Evolutionary conservation across 2,329 filamentous ascomycete genomes (phyloP).

Genomic region (Atkinsonella texensis): DNA sequence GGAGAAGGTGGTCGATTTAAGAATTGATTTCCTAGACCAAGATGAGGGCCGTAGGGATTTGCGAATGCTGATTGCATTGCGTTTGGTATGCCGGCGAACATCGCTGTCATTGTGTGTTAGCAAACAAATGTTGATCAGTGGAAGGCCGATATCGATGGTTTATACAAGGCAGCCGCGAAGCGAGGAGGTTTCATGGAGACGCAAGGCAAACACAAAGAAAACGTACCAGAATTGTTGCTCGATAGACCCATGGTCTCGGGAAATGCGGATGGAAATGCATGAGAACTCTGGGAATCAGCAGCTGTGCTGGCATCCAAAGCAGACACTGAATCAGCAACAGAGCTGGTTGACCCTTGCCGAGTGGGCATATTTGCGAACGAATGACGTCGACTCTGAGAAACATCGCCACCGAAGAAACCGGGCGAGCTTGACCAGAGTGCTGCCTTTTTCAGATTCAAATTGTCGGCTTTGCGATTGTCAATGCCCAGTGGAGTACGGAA

Average conservation of each 20-base stretch:
- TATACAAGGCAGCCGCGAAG: conserved; percentile 43
- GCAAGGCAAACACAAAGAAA: background rate
- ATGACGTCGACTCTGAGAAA: conserved; percentile 64
- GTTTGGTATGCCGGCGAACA: conserved; percentile 15
- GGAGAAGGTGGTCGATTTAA: conserved; percentile 39
- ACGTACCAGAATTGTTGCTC: conserved; percentile 27
- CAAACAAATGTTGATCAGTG: conserved; percentile 42
- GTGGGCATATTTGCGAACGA: conserved; percentile 63
- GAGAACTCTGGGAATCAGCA: conserved; percentile 27
- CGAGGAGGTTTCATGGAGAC: conserved; percentile 5
- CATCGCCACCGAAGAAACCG: conserved; percentile 52
- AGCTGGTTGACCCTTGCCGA: conserved; percentile 51
- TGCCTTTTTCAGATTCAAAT: conserved; percentile 45
- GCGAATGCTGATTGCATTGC: conserved; percentile 17
- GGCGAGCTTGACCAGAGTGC: conserved; percentile 60
- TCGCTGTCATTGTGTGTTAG: conserved; percentile 7
- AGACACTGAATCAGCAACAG: conserved; percentile 39
- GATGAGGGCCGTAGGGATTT: conserved; percentile 34
- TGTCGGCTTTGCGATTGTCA: conserved; percentile 52
- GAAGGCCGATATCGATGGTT: conserved; percentile 43
- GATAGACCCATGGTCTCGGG: conserved; percentile 26
- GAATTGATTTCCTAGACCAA: conserved; percentile 25
- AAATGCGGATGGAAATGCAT: conserved; percentile 31
- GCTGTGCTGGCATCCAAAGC: conserved; percentile 33
- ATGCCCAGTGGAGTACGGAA: conserved; percentile 37